Percentiles rank a stretch among this genome's conserved stretches.
Conservation (phyloP, 768 basidiomycete species). For the Antrodiella citrinella region DNA sequence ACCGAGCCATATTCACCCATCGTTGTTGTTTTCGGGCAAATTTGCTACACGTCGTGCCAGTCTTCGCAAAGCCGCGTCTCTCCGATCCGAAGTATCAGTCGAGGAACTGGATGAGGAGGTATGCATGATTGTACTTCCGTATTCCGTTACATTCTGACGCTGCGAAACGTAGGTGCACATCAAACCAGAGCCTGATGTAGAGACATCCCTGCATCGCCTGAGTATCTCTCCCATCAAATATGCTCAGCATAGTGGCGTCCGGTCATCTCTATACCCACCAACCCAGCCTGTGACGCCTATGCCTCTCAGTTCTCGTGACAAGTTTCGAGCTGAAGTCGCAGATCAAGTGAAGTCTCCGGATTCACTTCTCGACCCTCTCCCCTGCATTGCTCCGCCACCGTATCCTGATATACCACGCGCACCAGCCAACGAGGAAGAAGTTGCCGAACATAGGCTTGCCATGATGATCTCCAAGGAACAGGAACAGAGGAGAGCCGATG, state of each 20-base stretch:
- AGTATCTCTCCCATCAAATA: neutral
- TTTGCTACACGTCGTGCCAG: neutral
- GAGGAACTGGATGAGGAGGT: too few species aligned
- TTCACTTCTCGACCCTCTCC: conserved; percentile 24
- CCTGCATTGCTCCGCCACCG: conserved; percentile 47
- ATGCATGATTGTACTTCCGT: too few species aligned
- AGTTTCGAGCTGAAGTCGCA: neutral
- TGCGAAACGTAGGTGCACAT: neutral
- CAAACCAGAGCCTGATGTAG: neutral
- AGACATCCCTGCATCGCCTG: neutral
- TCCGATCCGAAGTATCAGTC: neutral
- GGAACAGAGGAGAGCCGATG: conserved; percentile 28
- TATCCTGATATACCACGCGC: conserved; percentile 23
- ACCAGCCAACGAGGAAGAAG: conserved; percentile 30
- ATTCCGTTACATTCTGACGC: too few species aligned
- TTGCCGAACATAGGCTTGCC: conserved; percentile 35
- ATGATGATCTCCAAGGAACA: conserved; percentile 36
- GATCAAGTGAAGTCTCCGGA: neutral
- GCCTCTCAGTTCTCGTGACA: neutral
- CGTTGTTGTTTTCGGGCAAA: neutral
- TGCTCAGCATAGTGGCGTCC: neutral
- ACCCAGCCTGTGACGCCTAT: neutral
- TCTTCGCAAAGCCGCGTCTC: neutral
- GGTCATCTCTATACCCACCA: neutral
- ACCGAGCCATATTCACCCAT: too few species aligned